Evolutionary conservation across 2,329 filamentous ascomycete genomes (phyloP), one percentile per base, ranked within the genome.

Genomic region (Didymella sp.): DNA sequence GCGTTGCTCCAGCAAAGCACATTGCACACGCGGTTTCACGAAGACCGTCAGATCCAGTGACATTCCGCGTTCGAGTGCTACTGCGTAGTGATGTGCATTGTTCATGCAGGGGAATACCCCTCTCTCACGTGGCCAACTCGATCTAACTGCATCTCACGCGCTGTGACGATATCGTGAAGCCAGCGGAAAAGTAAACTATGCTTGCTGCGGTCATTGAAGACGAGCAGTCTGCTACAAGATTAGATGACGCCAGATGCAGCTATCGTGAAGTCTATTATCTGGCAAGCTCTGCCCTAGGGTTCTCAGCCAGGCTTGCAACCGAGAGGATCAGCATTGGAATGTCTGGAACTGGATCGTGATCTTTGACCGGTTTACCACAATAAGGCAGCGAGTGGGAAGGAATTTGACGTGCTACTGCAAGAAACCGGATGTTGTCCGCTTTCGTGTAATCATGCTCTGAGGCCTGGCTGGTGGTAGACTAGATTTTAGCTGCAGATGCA

Each of bases 401-500:
- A 8, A n/a, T 24, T 24, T 8, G 33, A 38, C 33, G 25, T 40
- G 27, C 33, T 35, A 40, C 47, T 51, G 47, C 47, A 47, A 43
- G 35, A 17, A 28, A 25, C 24, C 47, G 31, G 48, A 25, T 24
- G 48, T 15, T n/a, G 43, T 44, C 43, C 49, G 48, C 35, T 52
- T 38, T 52, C 5, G 54, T 52, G 38, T 48, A n/a, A 51, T 38
- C 4, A 37, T 51, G 28, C 22, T 25, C 24, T 24, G 38, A 31
- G 31, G 48, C 43, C 41, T 56, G 46, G 47, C 47, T 43, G 54
- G 44, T n/a, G 47, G 40, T 24, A 40, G 30, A 30, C 53, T 51
- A 56, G 43, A 59, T 27, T 31, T 49, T 62, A 66, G 62, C 54
- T 60, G 63, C 63, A 63, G 62, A 53, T 35, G 56, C 51, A 41